Evolutionary conservation across 768 basidiomycete genomes (phyloP).

Genomic region (Mycena epipterygia): DNA sequence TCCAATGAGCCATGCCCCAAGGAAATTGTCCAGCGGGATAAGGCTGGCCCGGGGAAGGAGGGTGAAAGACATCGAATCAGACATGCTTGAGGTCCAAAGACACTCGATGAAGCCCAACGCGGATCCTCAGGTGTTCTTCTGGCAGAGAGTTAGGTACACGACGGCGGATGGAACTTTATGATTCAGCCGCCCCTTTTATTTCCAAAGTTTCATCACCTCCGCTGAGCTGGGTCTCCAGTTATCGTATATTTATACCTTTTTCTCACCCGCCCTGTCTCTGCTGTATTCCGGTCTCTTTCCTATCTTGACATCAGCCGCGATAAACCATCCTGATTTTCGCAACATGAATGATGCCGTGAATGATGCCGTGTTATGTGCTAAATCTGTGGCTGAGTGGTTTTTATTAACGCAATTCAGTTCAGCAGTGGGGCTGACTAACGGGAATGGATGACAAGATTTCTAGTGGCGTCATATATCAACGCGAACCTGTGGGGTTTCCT

Average conservation of each 20-base stretch:
- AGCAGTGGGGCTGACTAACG: not conserved
- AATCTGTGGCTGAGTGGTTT: not conserved
- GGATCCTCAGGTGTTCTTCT: not conserved
- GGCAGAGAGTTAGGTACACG: not conserved
- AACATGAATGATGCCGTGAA: too few relatives aligned
- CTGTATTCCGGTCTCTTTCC: too few relatives aligned
- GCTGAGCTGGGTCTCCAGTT: not conserved
- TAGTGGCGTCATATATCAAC: not conserved
- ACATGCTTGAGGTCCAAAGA: not conserved
- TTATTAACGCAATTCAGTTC: not conserved
- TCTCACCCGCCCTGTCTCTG: not conserved
- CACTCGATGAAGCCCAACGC: not conserved
- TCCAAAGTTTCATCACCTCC: not conserved
- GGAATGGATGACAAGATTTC: too few relatives aligned
- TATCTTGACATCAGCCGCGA: not conserved
- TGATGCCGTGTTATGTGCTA: not conserved
- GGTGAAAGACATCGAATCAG: not conserved
- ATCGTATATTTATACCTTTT: not conserved
- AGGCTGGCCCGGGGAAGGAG: conserved; percentile 19
- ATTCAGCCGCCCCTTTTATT: not conserved
- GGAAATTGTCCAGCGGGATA: conserved; percentile 21
- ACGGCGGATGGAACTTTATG: not conserved
- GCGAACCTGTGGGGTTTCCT: not conserved
- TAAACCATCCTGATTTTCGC: not conserved
- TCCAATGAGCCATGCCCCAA: conserved; percentile 21